Conservation (phyloP, 768 basidiomycete genomes). For the Podaxis rugospora region DNA sequence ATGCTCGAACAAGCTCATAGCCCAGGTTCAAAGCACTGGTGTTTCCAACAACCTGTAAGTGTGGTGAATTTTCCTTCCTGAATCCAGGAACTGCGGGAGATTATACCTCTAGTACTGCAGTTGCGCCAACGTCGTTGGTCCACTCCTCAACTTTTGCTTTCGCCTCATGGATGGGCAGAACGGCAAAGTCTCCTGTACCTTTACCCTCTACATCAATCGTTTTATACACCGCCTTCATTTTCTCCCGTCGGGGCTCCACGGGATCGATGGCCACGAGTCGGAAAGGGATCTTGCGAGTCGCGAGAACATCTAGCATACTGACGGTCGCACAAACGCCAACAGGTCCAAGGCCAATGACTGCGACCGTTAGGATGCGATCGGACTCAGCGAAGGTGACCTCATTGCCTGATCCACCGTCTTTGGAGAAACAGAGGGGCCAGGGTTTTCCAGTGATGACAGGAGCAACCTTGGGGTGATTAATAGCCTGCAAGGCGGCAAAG, state of each 20-base stretch:
- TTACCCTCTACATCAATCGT: slow-evolving; percentile 41
- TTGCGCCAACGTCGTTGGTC: slow-evolving; percentile 58
- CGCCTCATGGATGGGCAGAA: slow-evolving; percentile 47
- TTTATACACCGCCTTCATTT: slow-evolving; percentile 54
- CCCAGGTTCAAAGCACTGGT: slow-evolving; percentile 58
- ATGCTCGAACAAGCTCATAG: slow-evolving; percentile 68
- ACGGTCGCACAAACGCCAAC: slow-evolving; percentile 71
- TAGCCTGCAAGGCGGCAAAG: slow-evolving; percentile 68
- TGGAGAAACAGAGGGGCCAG: slow-evolving; percentile 49
- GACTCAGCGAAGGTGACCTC: slow-evolving; percentile 32
- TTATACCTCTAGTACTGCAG: slow-evolving; percentile 62
- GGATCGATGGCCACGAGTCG: slow-evolving; percentile 65
- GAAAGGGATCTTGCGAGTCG: slow-evolving; percentile 39
- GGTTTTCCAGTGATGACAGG: slow-evolving; percentile 55
- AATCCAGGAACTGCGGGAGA: background rate
- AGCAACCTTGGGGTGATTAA: slow-evolving; percentile 67
- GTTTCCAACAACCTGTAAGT: slow-evolving; percentile 62
- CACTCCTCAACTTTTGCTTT: slow-evolving; percentile 43
- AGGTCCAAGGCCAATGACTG: slow-evolving; percentile 72
- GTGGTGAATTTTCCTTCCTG: background rate
- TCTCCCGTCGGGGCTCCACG: slow-evolving; percentile 49
- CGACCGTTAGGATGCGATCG: slow-evolving; percentile 55
- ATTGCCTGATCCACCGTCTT: slow-evolving; percentile 19
- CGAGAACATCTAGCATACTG: slow-evolving; percentile 58
- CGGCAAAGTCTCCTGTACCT: slow-evolving; percentile 44